Base-by-base conservation (phyloP, 2,329 filamentous ascomycete species). In the Colletotrichum orchidophilum region DNA sequence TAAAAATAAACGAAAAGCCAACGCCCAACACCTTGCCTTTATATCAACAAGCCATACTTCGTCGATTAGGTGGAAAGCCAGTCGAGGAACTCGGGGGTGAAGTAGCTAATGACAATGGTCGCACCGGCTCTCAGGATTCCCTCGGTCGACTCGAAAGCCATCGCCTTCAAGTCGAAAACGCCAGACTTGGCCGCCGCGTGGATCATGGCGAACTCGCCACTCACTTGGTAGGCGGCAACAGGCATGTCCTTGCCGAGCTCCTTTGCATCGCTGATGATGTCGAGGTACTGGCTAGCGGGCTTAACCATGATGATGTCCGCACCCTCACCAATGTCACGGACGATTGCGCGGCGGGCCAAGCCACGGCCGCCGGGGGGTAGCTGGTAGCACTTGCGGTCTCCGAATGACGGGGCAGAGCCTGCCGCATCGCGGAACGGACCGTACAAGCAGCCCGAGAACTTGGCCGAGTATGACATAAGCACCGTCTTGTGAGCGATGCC, bases 301-400 rank as follows among this genome's bases (percentile, higher is more conserved):
- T 99, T 99, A 73, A 99, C 96, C 96, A 99, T 98, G 83, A 99
- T 97, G 76, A 98, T 94, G 78, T 99, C 96, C 24, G 96, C 96
- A 29, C 96, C 96, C 83, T 99, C 96, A 74, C 88, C 88, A 75
- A 99, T 96, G 80, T 99, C 96, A 75, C 96, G 90, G 50, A 91
- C 85, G 74, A 99, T 98, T 59, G 96, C 96, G 75, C 96, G 91
- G 74, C 96, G 91, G 18, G 96, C 96, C 54, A 99, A 90, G 39
- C 96, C 96, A 61, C 96, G 92, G 29, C 95, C 96, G 72, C 95
- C 95, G 0, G 95, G 94, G 1, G 96, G 96, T 12, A 99, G 89
- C 84, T 99, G 96, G 85, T 99, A 99, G 88, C 96, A 98, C 81
- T 93, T 92, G 76, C 96, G 91, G 83, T 99, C 96, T 74, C 96